These are phyloP conservation scores for Pycnococcus provasolii DNA, from an alignment of 139 green algal species.

Conservation along the genomic window DNA sequence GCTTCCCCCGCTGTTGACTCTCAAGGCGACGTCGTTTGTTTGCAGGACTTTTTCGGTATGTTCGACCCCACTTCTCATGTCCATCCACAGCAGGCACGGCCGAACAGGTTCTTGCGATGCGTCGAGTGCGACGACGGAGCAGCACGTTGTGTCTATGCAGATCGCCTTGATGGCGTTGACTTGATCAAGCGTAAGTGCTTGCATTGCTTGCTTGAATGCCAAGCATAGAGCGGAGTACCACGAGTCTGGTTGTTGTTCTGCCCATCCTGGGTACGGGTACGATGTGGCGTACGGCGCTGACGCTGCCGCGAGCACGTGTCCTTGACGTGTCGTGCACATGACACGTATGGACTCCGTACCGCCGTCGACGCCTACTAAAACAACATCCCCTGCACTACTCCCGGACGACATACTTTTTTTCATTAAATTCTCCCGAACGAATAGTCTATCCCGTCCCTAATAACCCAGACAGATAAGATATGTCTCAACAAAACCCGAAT, in stretches of 20 bases:
- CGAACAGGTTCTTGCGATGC: slow-evolving; percentile 39
- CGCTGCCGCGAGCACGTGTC: slow-evolving; percentile 17
- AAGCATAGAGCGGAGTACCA: slow-evolving; percentile 51
- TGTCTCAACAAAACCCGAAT: too few relatives aligned
- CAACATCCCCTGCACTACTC: too few relatives aligned
- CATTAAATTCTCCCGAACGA: too few relatives aligned
- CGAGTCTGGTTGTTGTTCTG: slow-evolving; percentile 56
- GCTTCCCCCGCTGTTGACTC: slow-evolving; percentile 54
- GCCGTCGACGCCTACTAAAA: slow-evolving; percentile 52
- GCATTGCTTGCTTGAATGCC: slow-evolving; percentile 35
- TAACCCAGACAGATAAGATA: too few relatives aligned
- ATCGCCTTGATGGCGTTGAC: slow-evolving; percentile 37
- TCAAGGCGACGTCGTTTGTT: slow-evolving; percentile 39
- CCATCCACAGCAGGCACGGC: slow-evolving; percentile 43
- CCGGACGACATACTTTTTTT: slow-evolving; percentile 33
- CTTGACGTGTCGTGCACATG: slow-evolving; percentile 47
- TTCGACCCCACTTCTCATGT: not conserved
- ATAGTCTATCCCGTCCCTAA: too few relatives aligned
- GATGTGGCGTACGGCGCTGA: slow-evolving; percentile 41
- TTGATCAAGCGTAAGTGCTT: slow-evolving; percentile 27
- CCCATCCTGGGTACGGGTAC: slow-evolving; percentile 51
- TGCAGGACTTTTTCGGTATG: too few relatives aligned
- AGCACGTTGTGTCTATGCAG: slow-evolving; percentile 69
- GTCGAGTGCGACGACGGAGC: slow-evolving; percentile 61
- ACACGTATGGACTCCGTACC: slow-evolving; percentile 57